Evolutionary conservation across 306 rosid species (phyloP), one percentile per base, ranked within the genome.

Genomic region (Cercis canadensis): DNA sequence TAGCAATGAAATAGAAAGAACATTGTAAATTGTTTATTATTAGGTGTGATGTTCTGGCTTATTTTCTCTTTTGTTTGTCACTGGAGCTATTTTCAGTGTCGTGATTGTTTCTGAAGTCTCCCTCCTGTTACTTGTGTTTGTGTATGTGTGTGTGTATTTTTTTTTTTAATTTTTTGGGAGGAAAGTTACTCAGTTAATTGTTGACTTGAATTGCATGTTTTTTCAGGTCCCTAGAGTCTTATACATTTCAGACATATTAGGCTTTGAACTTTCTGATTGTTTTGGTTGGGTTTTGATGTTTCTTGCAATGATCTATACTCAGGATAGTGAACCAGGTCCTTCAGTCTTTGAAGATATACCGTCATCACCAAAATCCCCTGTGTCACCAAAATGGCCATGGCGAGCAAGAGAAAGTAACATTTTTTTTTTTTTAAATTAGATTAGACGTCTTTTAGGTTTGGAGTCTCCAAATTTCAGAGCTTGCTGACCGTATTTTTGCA

Each of bases 341-440:
- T 65, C 75, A 16, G 82, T 63, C 58, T 86, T 86, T 72, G 97
- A 89, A 54, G 97, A 91, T 52, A 58, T 75, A 58, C 74, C 92
- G 58, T 72, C 89, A 50, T 95, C 99, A 57, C 97, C 99, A 51
- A 91, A 88, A 56, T 88, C 99, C 60, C 96, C 99, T 2, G 59
- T 87, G 41, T 91, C 97, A n/a, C 97, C 96, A 12, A 75, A 89
- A 81, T 82, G 76, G 80, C 92, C 90, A 37, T 89, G 90, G 92
- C 88, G 78, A 84, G 82, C 82, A 63, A 84, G 78, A 81, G 92
- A 87, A 39, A 81, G 37, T 31, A 80, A 69, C 46, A n/a, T n/a
- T n/a, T n/a, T n/a, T n/a, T n/a, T n/a, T n/a, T n/a, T n/a, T n/a
- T n/a, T n/a, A n/a, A n/a, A n/a, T n/a, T n/a, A n/a, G n/a, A n/a